A percentile compares a stretch with the other conserved stretches of the same genome.
phyloP scores from a whole-genome alignment of 306 rosid genomes.

The Ormosia emarginata region DNA sequence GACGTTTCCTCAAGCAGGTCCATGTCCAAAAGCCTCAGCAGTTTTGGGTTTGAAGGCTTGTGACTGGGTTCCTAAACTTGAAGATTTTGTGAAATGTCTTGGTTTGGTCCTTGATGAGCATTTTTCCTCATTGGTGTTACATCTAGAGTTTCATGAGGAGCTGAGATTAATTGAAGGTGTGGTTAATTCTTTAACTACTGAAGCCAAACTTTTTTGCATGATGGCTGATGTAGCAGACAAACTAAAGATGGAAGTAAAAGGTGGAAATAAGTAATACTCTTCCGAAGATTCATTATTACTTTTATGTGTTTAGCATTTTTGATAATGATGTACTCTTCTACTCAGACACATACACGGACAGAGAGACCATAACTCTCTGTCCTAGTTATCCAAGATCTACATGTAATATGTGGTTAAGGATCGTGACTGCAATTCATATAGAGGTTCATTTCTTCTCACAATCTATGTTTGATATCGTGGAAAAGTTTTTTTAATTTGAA shows the following conservation, averaged over 20 bases:
- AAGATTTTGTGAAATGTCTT: slow-evolving; percentile 59
- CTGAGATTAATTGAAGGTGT: slow-evolving; percentile 45
- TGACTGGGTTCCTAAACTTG: slow-evolving; percentile 77
- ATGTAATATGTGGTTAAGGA: neutral
- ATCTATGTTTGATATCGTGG: neutral
- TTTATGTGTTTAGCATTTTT: neutral
- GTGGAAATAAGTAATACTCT: slow-evolving; percentile 8
- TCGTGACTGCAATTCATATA: neutral
- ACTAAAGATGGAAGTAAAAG: slow-evolving; percentile 36
- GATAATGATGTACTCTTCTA: neutral
- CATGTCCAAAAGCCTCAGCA: slow-evolving; percentile 43
- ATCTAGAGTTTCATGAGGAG: slow-evolving; percentile 71
- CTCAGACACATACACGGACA: too few relatives aligned
- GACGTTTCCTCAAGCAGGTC: slow-evolving; percentile 75
- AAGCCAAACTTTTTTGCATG: slow-evolving; percentile 52
- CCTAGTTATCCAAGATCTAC: neutral
- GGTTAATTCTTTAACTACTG: slow-evolving; percentile 54
- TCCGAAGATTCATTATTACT: neutral
- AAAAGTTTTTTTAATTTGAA: neutral
- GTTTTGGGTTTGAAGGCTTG: slow-evolving; percentile 61
- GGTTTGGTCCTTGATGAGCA: slow-evolving; percentile 67
- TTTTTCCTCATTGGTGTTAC: slow-evolving; percentile 66
- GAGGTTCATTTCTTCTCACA: neutral
- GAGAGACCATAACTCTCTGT: neutral
- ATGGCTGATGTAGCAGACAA: slow-evolving; percentile 50